Base-by-base conservation (phyloP, 495 filamentous ascomycete genomes). In the Penicillium silybi region DNA sequence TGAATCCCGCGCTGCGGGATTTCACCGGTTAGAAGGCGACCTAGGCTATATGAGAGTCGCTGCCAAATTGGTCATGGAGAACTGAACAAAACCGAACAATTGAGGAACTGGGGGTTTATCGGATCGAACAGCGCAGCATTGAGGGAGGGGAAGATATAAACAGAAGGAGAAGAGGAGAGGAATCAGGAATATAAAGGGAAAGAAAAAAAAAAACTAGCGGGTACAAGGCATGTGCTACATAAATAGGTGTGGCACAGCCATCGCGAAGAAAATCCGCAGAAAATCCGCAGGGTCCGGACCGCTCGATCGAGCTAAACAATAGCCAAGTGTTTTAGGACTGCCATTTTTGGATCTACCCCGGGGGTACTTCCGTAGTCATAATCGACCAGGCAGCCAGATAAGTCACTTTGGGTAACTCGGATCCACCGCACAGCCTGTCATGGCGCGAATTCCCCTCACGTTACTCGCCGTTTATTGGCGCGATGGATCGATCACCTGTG, bases 281-380 rank as follows among this genome's bases (percentile, higher is more conserved):
- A 46, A 17, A 40, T 50, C 49, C 46, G 29, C 46, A 57, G 48
- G 49, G 48, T 57, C 47, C 44, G 39, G 3, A 38, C 37, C 22
- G 22, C 2, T 41, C 42, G 48, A 53, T 51, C 52, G 25, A 52
- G 18, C 46, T 56, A 54, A 53, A 47, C 39, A 4, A 48, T 48
- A 61, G 56, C 58, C 58, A 50, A 59, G 58, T 50, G 43, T 56
- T 56, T 61, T 64, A 61, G 59, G 46, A n/a, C 53, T 45, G 53
- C 53, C 48, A 46, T 32, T 41, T 47, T 56, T 18, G 27, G 34
- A 17, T 20, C 7, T 32, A 54, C 52, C 39, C 39, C 34, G 19
- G 17, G 6, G 39, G 17, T 40, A 43, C 39, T 10, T 38, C 5
- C n/a, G 13, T 18, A 3, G 16, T 6, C 40, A 10, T 29, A 29